Evolutionary conservation across 2,329 filamentous ascomycete species (phyloP).

Genomic region (Colletotrichum lini): DNA sequence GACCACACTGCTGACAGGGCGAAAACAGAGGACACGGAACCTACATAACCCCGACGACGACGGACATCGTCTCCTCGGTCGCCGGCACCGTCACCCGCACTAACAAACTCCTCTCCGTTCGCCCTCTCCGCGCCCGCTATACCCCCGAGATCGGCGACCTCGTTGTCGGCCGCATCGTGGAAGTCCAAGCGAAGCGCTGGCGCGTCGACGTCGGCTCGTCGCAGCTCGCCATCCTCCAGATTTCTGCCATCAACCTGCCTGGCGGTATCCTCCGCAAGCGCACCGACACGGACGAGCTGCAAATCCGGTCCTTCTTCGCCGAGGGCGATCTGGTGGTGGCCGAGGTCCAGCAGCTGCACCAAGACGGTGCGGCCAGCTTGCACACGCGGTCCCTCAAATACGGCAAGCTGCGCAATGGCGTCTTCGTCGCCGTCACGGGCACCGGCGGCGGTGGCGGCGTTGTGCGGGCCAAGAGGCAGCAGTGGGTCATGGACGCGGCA

Average conservation of each 20-base stretch:
- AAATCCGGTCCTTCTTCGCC: slow-evolving; percentile 96
- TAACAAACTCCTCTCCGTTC: slow-evolving; percentile 95
- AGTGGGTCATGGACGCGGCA: slow-evolving; percentile 81
- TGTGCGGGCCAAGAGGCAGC: slow-evolving; percentile 85
- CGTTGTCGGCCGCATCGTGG: slow-evolving; percentile 92
- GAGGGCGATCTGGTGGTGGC: slow-evolving; percentile 95
- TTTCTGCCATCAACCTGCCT: slow-evolving; percentile 93
- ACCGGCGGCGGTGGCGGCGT: slow-evolving; percentile 89
- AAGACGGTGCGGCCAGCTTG: slow-evolving; percentile 87
- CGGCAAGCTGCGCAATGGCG: slow-evolving; percentile 93
- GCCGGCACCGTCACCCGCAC: slow-evolving; percentile 92
- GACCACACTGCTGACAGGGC: no score
- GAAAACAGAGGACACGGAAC: slow-evolving; percentile 87
- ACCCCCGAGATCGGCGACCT: slow-evolving; percentile 96
- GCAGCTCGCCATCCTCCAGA: slow-evolving; percentile 86
- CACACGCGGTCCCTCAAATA: slow-evolving; percentile 95
- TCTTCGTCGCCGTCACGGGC: slow-evolving; percentile 87
- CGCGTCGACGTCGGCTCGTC: slow-evolving; percentile 93
- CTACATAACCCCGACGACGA: slow-evolving; percentile 74
- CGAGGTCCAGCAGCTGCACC: slow-evolving; percentile 91
- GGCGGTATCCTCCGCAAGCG: slow-evolving; percentile 92
- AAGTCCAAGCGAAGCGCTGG: slow-evolving; percentile 95
- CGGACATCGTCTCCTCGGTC: slow-evolving; percentile 88
- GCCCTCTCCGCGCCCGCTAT: slow-evolving; percentile 92
- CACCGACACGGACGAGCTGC: slow-evolving; percentile 95